Evolutionary conservation across 257 asterid genomes (phyloP).

Genomic region (Ophiorrhiza pumila): DNA sequence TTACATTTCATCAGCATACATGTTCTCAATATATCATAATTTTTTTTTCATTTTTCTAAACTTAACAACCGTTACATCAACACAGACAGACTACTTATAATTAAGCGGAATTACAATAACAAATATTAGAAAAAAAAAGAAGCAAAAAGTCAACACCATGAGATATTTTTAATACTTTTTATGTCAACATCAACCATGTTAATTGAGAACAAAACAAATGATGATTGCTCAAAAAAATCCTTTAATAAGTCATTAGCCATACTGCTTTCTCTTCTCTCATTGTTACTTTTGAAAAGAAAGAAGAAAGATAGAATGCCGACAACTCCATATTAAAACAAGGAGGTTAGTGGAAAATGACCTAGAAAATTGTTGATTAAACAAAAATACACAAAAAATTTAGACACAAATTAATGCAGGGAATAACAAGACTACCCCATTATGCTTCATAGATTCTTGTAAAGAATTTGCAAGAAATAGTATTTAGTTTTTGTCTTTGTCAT

Average conservation of each 20-base stretch:
- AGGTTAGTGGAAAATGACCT: constrained; percentile 18
- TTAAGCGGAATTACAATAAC: too few species aligned
- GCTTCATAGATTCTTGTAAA: not conserved
- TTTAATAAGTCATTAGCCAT: not conserved
- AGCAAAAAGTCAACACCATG: not conserved
- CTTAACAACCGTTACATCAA: too few species aligned
- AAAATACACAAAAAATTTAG: not conserved
- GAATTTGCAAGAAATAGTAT: constrained; percentile 11
- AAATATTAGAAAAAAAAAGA: not conserved
- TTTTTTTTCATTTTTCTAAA: too few species aligned
- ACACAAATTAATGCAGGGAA: not conserved
- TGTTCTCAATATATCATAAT: too few species aligned
- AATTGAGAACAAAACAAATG: not conserved
- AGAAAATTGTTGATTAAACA: not conserved
- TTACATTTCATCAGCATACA: too few species aligned
- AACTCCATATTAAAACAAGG: constrained; percentile 16
- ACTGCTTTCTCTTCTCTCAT: not conserved
- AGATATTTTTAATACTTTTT: not conserved
- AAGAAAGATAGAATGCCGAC: constrained; percentile 16
- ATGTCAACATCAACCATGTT: constrained; percentile 6
- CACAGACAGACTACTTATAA: too few species aligned
- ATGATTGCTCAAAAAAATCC: constrained; percentile 9
- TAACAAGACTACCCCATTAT: not conserved
- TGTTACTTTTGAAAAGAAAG: constrained; percentile 7
- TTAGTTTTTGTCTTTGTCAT: constrained; percentile 7